Evolutionary conservation across 352 stramenopile species (phyloP).

Genomic region (Phytophthora multivora): DNA sequence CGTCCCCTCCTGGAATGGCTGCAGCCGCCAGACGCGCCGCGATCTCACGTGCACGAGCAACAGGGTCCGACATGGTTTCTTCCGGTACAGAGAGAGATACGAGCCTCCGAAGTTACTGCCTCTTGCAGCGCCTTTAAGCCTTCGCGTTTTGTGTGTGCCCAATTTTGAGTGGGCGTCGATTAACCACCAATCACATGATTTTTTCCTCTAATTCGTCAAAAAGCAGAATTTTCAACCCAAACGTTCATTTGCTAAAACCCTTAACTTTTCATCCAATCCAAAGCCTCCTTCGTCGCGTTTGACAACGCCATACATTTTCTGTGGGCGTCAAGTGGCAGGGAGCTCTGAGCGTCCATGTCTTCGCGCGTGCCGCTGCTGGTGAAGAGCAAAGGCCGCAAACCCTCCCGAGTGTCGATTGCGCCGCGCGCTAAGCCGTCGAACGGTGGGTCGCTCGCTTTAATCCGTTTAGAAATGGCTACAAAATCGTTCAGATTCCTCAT

Average conservation of each 20-base stretch:
- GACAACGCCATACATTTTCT: constrained; percentile 37
- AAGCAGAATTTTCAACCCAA: neutral
- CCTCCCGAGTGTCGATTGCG: constrained; percentile 67
- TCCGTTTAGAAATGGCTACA: neutral
- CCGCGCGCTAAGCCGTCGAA: constrained; percentile 67
- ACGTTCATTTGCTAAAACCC: constrained; percentile 21
- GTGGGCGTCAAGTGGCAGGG: constrained; percentile 13
- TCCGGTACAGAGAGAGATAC: constrained; percentile 5
- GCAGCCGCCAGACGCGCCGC: constrained; percentile 74
- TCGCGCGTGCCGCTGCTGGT: constrained; percentile 81
- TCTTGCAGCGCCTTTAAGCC: constrained; percentile 1
- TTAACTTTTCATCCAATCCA: constrained; percentile 22
- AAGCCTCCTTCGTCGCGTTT: neutral
- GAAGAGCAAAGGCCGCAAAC: constrained; percentile 74
- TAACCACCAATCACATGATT: constrained; percentile 45
- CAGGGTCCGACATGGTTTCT: constrained; percentile 60
- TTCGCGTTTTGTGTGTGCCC: constrained; percentile 22
- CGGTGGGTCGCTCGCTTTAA: constrained; percentile 37
- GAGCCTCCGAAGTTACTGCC: neutral
- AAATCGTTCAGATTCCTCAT: constrained; percentile 5
- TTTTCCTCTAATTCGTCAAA: too few relatives aligned
- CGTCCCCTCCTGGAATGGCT: constrained; percentile 67
- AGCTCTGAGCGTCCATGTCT: constrained; percentile 36
- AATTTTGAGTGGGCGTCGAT: constrained; percentile 25
- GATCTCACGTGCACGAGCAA: constrained; percentile 83